A percentile compares a stretch with the other conserved stretches of the same genome.
Evolutionary conservation across 2,329 filamentous ascomycete species (phyloP).

Genomic region (Penicillium sp.): DNA sequence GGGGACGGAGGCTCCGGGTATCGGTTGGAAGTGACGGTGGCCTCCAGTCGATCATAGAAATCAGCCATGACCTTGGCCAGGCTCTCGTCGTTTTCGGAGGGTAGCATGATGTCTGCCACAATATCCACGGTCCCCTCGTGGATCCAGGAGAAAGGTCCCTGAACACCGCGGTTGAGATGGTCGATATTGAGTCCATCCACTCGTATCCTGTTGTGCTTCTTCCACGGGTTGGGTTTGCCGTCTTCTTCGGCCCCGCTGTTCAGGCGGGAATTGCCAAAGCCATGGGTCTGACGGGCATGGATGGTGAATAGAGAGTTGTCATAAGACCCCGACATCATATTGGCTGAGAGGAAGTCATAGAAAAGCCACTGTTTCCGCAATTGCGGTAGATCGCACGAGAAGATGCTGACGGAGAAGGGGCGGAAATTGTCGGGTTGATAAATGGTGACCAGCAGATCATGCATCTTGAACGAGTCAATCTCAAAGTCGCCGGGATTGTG

Average conservation of each 20-base stretch:
- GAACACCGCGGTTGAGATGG: slow-evolving; percentile 88
- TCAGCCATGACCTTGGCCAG: slow-evolving; percentile 95
- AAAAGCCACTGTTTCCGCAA: slow-evolving; percentile 95
- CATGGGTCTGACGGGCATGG: slow-evolving; percentile 87
- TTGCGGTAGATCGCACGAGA: slow-evolving; percentile 89
- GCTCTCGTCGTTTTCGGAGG: slow-evolving; percentile 81
- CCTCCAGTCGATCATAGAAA: slow-evolving; percentile 94
- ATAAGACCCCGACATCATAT: slow-evolving; percentile 92
- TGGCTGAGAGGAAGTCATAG: slow-evolving; percentile 94
- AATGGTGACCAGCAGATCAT: slow-evolving; percentile 86
- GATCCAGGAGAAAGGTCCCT: slow-evolving; percentile 97
- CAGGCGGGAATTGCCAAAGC: slow-evolving; percentile 67
- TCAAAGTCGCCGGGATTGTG: slow-evolving; percentile 94
- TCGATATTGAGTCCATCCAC: slow-evolving; percentile 95
- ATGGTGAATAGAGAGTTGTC: slow-evolving; percentile 97
- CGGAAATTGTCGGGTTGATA: slow-evolving; percentile 88
- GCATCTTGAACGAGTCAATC: slow-evolving; percentile 93
- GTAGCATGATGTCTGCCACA: slow-evolving; percentile 92
- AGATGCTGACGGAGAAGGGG: slow-evolving; percentile 95
- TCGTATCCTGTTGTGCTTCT: slow-evolving; percentile 89
- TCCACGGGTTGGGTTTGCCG: slow-evolving; percentile 75
- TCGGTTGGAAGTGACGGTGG: slow-evolving; percentile 79
- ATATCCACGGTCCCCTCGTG: slow-evolving; percentile 97
- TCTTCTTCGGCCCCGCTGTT: slow-evolving; percentile 59
- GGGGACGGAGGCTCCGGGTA: slow-evolving; percentile 42